A percentile compares a stretch with the other conserved stretches of the same genome.
These are phyloP conservation scores for Fusarium burgessii DNA, from an alignment of 2,329 filamentous ascomycete genomes.

Conservation along the genomic window DNA sequence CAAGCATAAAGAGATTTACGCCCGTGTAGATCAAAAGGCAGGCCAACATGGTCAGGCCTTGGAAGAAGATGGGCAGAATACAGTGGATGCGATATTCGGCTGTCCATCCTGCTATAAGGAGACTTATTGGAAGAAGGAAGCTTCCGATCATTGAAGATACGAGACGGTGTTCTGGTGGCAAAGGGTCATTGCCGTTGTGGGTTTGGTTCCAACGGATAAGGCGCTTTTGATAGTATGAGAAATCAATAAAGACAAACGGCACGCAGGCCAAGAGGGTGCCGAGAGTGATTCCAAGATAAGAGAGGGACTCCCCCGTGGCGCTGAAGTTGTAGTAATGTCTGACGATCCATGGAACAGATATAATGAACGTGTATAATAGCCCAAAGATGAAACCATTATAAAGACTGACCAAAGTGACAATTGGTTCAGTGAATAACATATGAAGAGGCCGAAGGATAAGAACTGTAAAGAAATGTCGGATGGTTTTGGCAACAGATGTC, in stretches of 20 bases:
- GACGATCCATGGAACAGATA: conserved; percentile 32
- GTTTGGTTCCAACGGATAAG: conserved; percentile 8
- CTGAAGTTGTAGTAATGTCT: conserved; percentile 14
- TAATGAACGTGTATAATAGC: conserved; percentile 29
- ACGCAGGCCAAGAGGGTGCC: conserved; percentile 21
- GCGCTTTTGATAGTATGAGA: conserved; percentile 27
- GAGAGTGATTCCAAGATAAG: conserved; percentile 27
- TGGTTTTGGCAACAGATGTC: neutral
- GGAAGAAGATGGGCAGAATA: conserved; percentile 17
- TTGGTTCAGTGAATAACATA: conserved; percentile 30
- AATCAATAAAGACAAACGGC: conserved; percentile 26
- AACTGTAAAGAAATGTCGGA: conserved; percentile 31
- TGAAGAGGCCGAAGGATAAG: conserved; percentile 29
- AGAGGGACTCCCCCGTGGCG: conserved; percentile 11
- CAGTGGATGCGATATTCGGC: conserved; percentile 17
- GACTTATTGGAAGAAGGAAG: conserved; percentile 15
- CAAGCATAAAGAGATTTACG: conserved; percentile 27
- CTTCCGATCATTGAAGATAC: conserved; percentile 29
- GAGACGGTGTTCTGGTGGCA: conserved; percentile 20
- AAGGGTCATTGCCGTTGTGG: neutral
- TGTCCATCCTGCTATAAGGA: conserved; percentile 28
- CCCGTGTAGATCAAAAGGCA: conserved; percentile 28
- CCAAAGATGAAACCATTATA: conserved; percentile 37
- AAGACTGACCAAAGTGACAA: conserved; percentile 25
- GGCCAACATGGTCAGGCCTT: conserved; percentile 15